Evolutionary conservation across 352 stramenopile genomes (phyloP), one percentile per base, ranked within the genome.

Genomic region (Phytophthora pseudosyringae): DNA sequence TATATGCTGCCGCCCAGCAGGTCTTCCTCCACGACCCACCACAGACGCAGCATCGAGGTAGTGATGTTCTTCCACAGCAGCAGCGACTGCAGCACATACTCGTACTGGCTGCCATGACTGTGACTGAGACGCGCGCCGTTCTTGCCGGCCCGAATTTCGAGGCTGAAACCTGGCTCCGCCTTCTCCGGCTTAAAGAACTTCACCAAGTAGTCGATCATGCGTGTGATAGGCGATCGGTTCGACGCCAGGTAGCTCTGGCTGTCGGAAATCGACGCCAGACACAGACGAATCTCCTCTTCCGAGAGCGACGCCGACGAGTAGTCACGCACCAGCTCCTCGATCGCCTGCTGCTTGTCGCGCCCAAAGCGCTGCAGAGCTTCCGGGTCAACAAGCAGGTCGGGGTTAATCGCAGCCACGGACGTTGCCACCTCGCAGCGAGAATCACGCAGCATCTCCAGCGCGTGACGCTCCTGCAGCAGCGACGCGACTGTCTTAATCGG

Each of bases 391-490:
- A 51, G 39, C 29, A 77, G 33, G 10, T 67, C 43, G 12, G 56
- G 44, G 18, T 72, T 38, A n/a, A 55, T 32, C 3, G 60, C 44
- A 52, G 51, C 63, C n/a, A 87, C 77, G 36, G 77, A 60, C 33
- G 88, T 95, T 11, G 94, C 91, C 13, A 70, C 50, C 25, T 78
- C 57, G 36, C 94, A 79, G 28, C 86, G 78, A 7, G 68, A 55
- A 75, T 98, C 93, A 26, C 76, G 32, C 29, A 98, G 73, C 48
- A 98, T 69, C 1, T 81, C 71, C 40, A 94, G 63, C 12, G 73
- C 78, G 11, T 90, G 69, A 16, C 70, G 66, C 48, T 89, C 72
- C 48, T 94, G 61, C 16, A 98, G 68, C 63, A 97, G 89, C 10
- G 76, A 71, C 18, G 59, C 65, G 3, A 98, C 91, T 26, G 93